Evolutionary conservation across 352 stramenopile species (phyloP).

Genomic region (Lagenidium sp.): DNA sequence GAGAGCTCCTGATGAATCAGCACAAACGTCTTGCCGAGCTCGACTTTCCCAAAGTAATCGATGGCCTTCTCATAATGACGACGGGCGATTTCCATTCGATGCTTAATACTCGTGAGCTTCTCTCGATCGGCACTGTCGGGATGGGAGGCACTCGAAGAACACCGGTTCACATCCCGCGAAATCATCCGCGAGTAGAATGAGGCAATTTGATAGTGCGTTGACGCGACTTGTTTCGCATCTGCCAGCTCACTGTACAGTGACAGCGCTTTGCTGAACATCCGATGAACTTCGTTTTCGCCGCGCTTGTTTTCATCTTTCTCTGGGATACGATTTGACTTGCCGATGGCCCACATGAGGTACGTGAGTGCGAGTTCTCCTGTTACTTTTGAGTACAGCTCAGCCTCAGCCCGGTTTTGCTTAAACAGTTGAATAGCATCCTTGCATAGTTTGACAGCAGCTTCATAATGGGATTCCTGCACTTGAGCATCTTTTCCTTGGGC

Average conservation of each 20-base stretch:
- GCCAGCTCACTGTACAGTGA: conserved; percentile 64
- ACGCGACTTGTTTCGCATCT: conserved; percentile 61
- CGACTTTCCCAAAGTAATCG: conserved; percentile 58
- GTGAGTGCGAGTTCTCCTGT: conserved; percentile 75
- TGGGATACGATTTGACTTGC: conserved; percentile 15
- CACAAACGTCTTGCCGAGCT: conserved; percentile 72
- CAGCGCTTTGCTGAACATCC: conserved; percentile 65
- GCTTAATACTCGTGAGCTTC: conserved; percentile 33
- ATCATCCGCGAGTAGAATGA: conserved; percentile 68
- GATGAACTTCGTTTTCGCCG: conserved; percentile 35
- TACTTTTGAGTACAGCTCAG: conserved; percentile 55
- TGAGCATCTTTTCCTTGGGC: conserved; percentile 32
- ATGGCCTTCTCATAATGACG: conserved; percentile 80
- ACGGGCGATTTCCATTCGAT: conserved; percentile 77
- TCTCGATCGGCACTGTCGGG: conserved; percentile 5
- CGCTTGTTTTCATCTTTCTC: conserved; percentile 14
- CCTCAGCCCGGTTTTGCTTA: conserved; percentile 59
- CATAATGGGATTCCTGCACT: conserved; percentile 45
- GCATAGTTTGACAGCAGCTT: conserved; percentile 51
- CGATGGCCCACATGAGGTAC: conserved; percentile 70
- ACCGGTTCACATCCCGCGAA: conserved; percentile 15
- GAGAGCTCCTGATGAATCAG: conserved; percentile 78
- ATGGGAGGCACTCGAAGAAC: conserved; percentile 5
- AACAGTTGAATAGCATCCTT: conserved; percentile 46
- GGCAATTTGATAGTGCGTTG: conserved; percentile 82